These are phyloP conservation scores for Russula sp. DNA, from an alignment of 768 basidiomycete genomes.

Conservation along the genomic window DNA sequence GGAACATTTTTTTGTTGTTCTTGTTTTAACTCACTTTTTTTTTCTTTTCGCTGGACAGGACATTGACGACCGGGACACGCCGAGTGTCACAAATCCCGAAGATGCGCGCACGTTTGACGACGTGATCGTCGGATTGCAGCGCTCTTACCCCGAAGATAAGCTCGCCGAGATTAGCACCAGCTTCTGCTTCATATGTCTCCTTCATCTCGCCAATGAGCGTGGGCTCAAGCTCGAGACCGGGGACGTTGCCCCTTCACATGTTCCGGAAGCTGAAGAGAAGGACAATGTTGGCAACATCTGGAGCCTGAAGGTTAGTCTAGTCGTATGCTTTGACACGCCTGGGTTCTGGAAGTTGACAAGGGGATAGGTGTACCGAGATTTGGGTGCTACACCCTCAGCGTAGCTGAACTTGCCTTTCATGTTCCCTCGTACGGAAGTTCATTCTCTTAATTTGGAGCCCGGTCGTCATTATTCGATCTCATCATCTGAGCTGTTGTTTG, in stretches of 20 bases:
- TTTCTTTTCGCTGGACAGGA: slow-evolving; percentile 36
- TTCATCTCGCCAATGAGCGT: slow-evolving; percentile 95
- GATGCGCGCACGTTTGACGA: slow-evolving; percentile 67
- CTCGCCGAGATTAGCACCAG: slow-evolving; percentile 98
- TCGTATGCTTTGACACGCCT: slow-evolving; percentile 1
- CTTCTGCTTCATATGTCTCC: slow-evolving; percentile 97
- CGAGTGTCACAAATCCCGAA: slow-evolving; percentile 46
- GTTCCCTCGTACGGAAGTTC: too few relatives aligned
- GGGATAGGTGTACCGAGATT: slow-evolving; percentile 40
- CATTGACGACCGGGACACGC: slow-evolving; percentile 44
- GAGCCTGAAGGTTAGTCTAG: slow-evolving; percentile 58
- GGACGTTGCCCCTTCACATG: slow-evolving; percentile 30
- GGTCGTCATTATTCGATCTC: neutral
- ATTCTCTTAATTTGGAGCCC: neutral
- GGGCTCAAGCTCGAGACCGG: slow-evolving; percentile 73
- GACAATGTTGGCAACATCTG: slow-evolving; percentile 64
- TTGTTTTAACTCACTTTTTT: neutral
- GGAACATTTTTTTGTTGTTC: too few relatives aligned
- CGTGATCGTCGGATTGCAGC: slow-evolving; percentile 76
- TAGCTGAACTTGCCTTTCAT: neutral
- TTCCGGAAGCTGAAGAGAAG: slow-evolving; percentile 33
- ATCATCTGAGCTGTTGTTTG: neutral
- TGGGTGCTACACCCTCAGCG: slow-evolving; percentile 29
- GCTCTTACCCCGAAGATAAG: slow-evolving; percentile 84
- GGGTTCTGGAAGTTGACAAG: neutral